These are phyloP conservation scores for Albophoma yamanashiensis DNA, from an alignment of 2,329 filamentous ascomycete species.

Conservation along the genomic window DNA sequence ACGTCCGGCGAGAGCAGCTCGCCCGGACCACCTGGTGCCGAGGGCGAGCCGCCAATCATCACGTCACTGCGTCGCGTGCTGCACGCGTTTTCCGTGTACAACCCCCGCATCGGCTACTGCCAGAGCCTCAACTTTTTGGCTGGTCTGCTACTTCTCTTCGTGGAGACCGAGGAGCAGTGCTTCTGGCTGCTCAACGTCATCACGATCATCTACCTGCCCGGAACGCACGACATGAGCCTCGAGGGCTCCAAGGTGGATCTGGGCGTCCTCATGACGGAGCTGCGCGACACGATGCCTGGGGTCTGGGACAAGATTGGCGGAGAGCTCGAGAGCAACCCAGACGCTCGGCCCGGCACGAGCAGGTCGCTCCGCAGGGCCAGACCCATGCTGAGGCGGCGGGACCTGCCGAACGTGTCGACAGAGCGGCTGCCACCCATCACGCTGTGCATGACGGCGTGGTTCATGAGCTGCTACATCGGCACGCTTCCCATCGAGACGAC, in stretches of 20 bases:
- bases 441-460: conserved; percentile 89
- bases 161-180: conserved; percentile 76
- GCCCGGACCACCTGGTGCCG: conserved; percentile 19
- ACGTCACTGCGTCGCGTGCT: conserved; percentile 74
- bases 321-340: conserved; percentile 49
- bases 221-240: conserved; percentile 81
- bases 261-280: conserved; percentile 79
- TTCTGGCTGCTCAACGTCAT: conserved; percentile 94
- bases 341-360: conserved; percentile 21
- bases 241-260: conserved; percentile 91
- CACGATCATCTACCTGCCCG: conserved; percentile 76
- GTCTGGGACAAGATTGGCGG: conserved; percentile 84
- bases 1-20: conserved; percentile 23
- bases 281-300: conserved; percentile 70
- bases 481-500: conserved; percentile 87
- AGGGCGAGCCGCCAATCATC: conserved; percentile 66
- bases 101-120: conserved; percentile 87
- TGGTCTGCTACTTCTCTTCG: conserved; percentile 78
- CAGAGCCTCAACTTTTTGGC: conserved; percentile 94
- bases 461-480: conserved; percentile 95
- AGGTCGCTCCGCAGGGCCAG: conserved; percentile 24
- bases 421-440: conserved; percentile 75
- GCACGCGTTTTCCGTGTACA: conserved; percentile 83
- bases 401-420: conserved; percentile 27
- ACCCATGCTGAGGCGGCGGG: conserved; percentile 28